phyloP scores from a whole-genome alignment of 2,329 filamentous ascomycete genomes.

The Plenodomus biglobosus region DNA sequence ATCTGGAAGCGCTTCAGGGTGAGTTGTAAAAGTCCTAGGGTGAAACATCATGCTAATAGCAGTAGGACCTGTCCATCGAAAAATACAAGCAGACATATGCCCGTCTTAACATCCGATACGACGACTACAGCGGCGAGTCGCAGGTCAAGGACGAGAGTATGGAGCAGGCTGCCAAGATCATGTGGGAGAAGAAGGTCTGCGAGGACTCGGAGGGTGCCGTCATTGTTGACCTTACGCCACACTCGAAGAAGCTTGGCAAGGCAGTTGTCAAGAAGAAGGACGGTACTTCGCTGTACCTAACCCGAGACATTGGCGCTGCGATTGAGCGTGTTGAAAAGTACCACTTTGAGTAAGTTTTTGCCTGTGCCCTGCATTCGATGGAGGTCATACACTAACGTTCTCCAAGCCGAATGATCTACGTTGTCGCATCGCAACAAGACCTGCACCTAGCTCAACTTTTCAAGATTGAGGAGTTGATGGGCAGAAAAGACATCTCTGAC shows the following conservation, averaged over 20 bases:
- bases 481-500: slow-evolving; percentile 59
- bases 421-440: slow-evolving; percentile 66
- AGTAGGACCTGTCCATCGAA: slow-evolving; percentile 60
- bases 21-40: too few relatives aligned
- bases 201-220: slow-evolving; percentile 67
- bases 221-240: slow-evolving; percentile 70
- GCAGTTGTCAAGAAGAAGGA: slow-evolving; percentile 68
- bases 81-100: slow-evolving; percentile 67
- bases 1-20: slow-evolving; percentile 64
- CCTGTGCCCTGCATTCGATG: not conserved
- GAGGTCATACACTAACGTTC: not conserved
- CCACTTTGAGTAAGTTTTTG: slow-evolving; percentile 56
- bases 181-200: slow-evolving; percentile 62
- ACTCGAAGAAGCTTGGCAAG: slow-evolving; percentile 68
- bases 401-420: slow-evolving; percentile 63
- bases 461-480: slow-evolving; percentile 65
- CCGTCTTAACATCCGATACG: slow-evolving; percentile 65
- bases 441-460: slow-evolving; percentile 66
- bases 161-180: slow-evolving; percentile 58
- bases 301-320: slow-evolving; percentile 68
- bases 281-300: slow-evolving; percentile 68
- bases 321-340: slow-evolving; percentile 64
- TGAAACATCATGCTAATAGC: slow-evolving; percentile 7
- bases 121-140: slow-evolving; percentile 70
- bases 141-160: slow-evolving; percentile 66